phyloP scores from a whole-genome alignment of 192 early-diverging fungal genomes.

The Kickxella alabastrina region DNA sequence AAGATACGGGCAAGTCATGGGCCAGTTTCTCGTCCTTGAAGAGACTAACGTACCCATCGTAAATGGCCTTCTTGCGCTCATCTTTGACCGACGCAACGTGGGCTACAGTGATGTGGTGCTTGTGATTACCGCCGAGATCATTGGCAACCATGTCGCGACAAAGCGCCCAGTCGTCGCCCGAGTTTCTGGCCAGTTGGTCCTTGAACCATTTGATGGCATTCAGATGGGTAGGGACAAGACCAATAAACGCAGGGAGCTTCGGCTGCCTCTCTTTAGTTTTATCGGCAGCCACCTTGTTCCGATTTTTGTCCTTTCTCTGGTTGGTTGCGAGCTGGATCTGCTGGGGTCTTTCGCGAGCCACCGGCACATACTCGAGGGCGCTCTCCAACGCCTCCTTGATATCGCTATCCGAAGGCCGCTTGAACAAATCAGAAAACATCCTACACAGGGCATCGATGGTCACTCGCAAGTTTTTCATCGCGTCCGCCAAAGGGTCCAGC shows the following conservation, averaged over 20 bases:
- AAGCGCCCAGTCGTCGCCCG: conserved; percentile 15
- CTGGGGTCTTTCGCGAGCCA: conserved; percentile 7
- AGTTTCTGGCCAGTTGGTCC: conserved; percentile 6
- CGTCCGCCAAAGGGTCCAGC: conserved; percentile 53
- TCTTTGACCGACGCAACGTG: conserved; percentile 30
- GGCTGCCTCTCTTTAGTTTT: not conserved
- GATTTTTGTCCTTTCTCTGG: conserved; percentile 5
- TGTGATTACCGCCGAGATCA: conserved; percentile 11
- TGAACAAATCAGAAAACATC: conserved; percentile 34
- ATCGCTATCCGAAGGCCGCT: conserved; percentile 42
- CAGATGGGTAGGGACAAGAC: conserved; percentile 19
- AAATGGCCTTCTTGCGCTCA: conserved; percentile 23
- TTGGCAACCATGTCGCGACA: conserved; percentile 12
- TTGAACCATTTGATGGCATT: conserved; percentile 19
- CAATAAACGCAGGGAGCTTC: conserved; percentile 14
- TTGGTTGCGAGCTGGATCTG: conserved; percentile 20
- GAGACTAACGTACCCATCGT: conserved; percentile 24
- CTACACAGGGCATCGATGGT: conserved; percentile 49
- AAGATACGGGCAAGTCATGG: conserved; percentile 5
- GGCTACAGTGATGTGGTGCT: conserved; percentile 55
- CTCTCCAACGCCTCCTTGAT: conserved; percentile 54
- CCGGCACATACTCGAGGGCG: conserved; percentile 46
- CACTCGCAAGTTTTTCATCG: conserved; percentile 47
- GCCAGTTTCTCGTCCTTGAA: conserved; percentile 9
- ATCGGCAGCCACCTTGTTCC: not conserved